phyloP scores from a whole-genome alignment of 495 filamentous ascomycete species.

The Choiromyces venosus region DNA sequence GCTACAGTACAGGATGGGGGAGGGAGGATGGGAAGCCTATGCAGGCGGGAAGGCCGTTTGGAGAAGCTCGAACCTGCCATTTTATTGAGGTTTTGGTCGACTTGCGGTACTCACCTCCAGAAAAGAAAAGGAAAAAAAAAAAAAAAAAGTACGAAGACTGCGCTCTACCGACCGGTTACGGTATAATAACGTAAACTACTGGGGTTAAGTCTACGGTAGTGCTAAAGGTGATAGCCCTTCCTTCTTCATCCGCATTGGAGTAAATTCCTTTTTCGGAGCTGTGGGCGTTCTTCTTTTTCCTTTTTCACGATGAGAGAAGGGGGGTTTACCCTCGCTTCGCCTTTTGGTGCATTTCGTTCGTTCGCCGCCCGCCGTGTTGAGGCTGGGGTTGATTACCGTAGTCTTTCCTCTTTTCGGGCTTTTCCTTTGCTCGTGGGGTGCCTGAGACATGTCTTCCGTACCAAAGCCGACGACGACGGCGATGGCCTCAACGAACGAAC shows the following conservation, averaged over 20 bases:
- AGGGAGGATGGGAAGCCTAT: slow-evolving; percentile 23
- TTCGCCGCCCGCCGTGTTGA: background rate
- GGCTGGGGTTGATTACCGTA: background rate
- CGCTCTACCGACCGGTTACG: background rate
- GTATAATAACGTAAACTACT: background rate
- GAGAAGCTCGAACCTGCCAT: slow-evolving; percentile 34
- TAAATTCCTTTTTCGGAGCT: slow-evolving; percentile 21
- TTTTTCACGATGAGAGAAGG: slow-evolving; percentile 21
- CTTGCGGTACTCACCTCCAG: background rate
- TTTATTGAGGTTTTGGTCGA: background rate
- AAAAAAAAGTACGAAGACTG: no score
- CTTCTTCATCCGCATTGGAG: background rate
- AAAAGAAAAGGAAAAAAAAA: no score
- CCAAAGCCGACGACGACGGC: background rate
- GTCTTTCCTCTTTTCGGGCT: background rate
- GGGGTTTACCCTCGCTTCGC: slow-evolving; percentile 6
- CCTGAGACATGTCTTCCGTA: background rate
- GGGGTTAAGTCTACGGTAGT: background rate
- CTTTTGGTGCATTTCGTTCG: background rate
- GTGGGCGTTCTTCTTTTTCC: slow-evolving; percentile 21
- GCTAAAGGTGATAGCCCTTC: background rate
- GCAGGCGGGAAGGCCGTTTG: slow-evolving; percentile 36
- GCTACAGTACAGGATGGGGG: slow-evolving; percentile 13
- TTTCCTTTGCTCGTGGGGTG: background rate
- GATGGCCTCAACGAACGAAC: slow-evolving; percentile 8